Evolutionary conservation across 2,329 filamentous ascomycete genomes (phyloP), one percentile per base, ranked within the genome.

Genomic region (Orbilia brochopaga): DNA sequence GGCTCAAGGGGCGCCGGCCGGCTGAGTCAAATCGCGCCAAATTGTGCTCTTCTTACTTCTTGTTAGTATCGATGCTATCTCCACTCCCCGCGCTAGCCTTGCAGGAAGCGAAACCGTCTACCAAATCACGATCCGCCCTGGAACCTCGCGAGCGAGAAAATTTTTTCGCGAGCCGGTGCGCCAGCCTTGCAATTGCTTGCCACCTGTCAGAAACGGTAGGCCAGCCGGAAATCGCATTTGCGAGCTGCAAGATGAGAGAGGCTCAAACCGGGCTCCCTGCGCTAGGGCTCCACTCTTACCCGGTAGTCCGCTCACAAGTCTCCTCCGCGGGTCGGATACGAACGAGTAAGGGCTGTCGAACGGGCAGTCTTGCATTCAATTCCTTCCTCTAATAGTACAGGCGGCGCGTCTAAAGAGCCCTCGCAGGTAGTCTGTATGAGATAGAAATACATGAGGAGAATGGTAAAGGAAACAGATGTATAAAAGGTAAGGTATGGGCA

Each of bases 181-280:
- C n/a, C n/a, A 17, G 13, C 13, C 37, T 17, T 37, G 32, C 32
- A 6, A 7, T 37, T 37, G 37, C 5, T 42, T 42, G 37, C 37
- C 37, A 42, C 37, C 37, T 42, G 37, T 42, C 37, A 42, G 37
- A 42, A 42, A 42, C 37, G 37, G 37, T 17, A 42, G 37, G 37
- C 37, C 37, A 17, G n/a, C 37, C 37, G 37, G 37, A 42, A 42
- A 42, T 42, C 37, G 15, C n/a, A 42, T 42, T 42, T 15, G n/a
- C 11, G 13, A 15, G n/a, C n/a, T 42, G 37, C 37, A 42, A 4
- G 37, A 42, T 42, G 37, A 4, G 37, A 13, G 37, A 42, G 37
- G 37, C 37, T 42, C 37, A 42, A 6, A 15, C 37, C 13, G 37
- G 37, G 37, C 13, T 32, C 13, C 37, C 37, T 42, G 37, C 37